Base-by-base conservation (phyloP, 352 stramenopile species). In the Pythium apleroticum region DNA sequence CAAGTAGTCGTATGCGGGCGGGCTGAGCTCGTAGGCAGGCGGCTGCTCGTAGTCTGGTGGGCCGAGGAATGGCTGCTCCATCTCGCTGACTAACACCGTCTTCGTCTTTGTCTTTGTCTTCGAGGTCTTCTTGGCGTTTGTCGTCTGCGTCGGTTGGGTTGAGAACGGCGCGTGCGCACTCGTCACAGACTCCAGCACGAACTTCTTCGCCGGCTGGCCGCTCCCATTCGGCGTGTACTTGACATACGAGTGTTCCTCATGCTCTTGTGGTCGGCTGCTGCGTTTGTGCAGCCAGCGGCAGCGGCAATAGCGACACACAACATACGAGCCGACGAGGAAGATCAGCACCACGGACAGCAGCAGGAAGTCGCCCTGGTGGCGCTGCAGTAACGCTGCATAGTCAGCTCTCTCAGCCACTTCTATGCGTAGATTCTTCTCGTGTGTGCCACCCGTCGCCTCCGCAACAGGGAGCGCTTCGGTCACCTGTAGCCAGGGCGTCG, bases 61-160 rank as follows among this genome's bases (percentile, higher is more conserved):
- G 0, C 75, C 68, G 8, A 93, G 71, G 43, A 93, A 77, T 20
- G 84, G 81, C 66, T 90, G 69, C 52, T 90, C 74, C 77, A 91
- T 85, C 63, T 93, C 78, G 57, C 69, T 84, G 14, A 85, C 70
- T 22, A 78, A 66, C 28, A 86, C 33, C 2, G 55, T 19, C 35
- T 55, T 65, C 35, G 39, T 39, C 45, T 11, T 58, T 65, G 2
- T 56, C 46, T 10, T 28, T 19, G 27, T 45, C 37, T 45, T 59
- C 53, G 45, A 52, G 17, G 22, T 31, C 27, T 22, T 58, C 33
- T 41, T 12, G 33, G 12, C 9, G 30, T 35, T 35, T 10, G 10
- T 35, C 30, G 30, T 35, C 5, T 11, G 30, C 8, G 35, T 41
- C 17, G 20, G 20, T 10, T 22, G 45, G 20, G 19, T 25, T 45